Base-by-base conservation (phyloP, 345 rosid genomes). In the Acer negundo region DNA sequence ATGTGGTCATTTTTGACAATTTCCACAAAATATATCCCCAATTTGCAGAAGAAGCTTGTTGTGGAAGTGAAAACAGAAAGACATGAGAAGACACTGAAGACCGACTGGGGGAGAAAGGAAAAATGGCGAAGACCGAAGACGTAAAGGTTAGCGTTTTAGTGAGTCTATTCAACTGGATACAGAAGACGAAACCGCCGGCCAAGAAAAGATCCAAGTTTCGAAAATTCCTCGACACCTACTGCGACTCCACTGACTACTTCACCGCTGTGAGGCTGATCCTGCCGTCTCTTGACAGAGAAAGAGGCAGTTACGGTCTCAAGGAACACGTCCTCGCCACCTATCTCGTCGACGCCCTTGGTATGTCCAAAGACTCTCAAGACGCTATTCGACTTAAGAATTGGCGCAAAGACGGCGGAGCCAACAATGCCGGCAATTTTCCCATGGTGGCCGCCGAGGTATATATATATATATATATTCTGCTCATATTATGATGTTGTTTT, bases 361-460 rank as follows among this genome's bases (percentile, higher is more conserved):
- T 95, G 88, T 88, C 99, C 69, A 88, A 90, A n/a, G 98, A 95
- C 49, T 91, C 99, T 42, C 83, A 87, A 2, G 98, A 95, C 72
- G 98, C 98, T 17, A 65, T 90, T 62, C 95, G 96, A 55, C 97
- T 93, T 72, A 80, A 92, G 84, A 93, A 95, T 84, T 95, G 99
- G 99, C 99, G 99, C 10, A 94, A 91, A 22, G 98, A 96, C 0
- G 98, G 94, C 40, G 86, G 95, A 47, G 97, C 93, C 13, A 85
- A 85, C 63, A 91, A 90, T 79, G 98, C 98, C 58, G 99, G 99
- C 31, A 92, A 92, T 63, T 93, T 93, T 69, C 78, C 98, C 0
- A 81, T 93, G 15, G 93, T 95, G 17, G 96, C 98, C 16, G 73
- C 89, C n/a, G 97, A 95, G 91, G 93, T 91, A 16, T 62, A 56